Evolutionary conservation across 306 rosid species (phyloP).

Genomic region (Styphnolobium japonicum): DNA sequence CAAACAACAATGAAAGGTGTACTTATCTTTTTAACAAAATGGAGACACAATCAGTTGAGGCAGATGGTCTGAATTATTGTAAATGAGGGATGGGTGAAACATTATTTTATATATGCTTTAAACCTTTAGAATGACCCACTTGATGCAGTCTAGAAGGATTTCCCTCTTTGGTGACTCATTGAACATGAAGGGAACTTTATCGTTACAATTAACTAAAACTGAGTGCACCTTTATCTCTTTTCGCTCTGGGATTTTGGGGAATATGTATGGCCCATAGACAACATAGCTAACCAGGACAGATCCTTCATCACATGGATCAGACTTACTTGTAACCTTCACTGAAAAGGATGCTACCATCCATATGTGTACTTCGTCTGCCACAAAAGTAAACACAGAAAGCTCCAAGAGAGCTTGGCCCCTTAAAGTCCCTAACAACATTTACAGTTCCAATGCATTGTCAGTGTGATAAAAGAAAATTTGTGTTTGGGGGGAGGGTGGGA

Average conservation of each 20-base stretch:
- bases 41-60: slow-evolving; percentile 48
- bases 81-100: slow-evolving; percentile 27
- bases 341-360: slow-evolving; percentile 36
- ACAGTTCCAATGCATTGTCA: slow-evolving; percentile 42
- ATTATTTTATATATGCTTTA: slow-evolving; percentile 8
- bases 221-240: slow-evolving; percentile 34
- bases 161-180: slow-evolving; percentile 22
- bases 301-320: slow-evolving; percentile 35
- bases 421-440: slow-evolving; percentile 21
- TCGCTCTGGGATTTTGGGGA: slow-evolving; percentile 9
- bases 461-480: not conserved
- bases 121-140: slow-evolving; percentile 42
- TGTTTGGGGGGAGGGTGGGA: slow-evolving; percentile 11
- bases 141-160: slow-evolving; percentile 32
- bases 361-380: slow-evolving; percentile 48
- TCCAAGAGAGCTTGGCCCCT: slow-evolving; percentile 32
- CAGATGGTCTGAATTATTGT: slow-evolving; percentile 46
- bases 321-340: slow-evolving; percentile 23
- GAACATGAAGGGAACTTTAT: slow-evolving; percentile 36
- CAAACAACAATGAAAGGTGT: slow-evolving; percentile 25
- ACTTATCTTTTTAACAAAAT: slow-evolving; percentile 27
- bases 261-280: slow-evolving; percentile 25
- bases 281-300: slow-evolving; percentile 16
- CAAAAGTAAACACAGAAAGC: slow-evolving; percentile 24
- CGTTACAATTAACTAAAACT: slow-evolving; percentile 23